Base-by-base conservation (phyloP, 352 stramenopile genomes). In the Phytophthora pluvialis region DNA sequence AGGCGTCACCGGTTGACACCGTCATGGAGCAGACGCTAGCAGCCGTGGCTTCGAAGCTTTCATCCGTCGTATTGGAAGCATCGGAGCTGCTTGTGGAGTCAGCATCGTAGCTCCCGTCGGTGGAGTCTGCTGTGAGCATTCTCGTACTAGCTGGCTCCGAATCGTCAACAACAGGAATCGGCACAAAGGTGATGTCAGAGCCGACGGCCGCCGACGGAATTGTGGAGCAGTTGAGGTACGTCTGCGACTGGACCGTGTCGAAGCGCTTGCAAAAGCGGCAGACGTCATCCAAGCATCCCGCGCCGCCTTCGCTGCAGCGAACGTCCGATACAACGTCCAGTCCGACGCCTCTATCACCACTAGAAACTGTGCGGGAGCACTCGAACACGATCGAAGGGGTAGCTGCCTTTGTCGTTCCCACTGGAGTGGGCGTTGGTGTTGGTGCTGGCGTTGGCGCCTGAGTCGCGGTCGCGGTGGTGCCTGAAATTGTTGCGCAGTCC, bases 241-340 rank as follows among this genome's bases (percentile, higher is more conserved):
- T 21, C 28, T 82, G 44, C 25, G 78, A 84, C 18, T 80, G 57
- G 6, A 58, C 25, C 4, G 73, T 85, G 18, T 77, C 65, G 8
- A 66, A 72, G 5, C 38, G 45, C 33, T 82, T 77, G 48, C 72
- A 74, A 49, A 67, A 79, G 31, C 67, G 63, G 15, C 72, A 75
- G 31, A 75, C 51, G 26, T 64, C 63, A 18, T 64, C 38, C 13
- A 73, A 71, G 40, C 76, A 84, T 32, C 70, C 73, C 9, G 75
- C 38, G 26, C 76, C 76, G 8, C 76, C 76, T 12, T 57, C 61
- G 12, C 47, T 72, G 50, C 76, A 84, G 7, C 51, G 63, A 58
- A 67, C 72, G 59, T 86, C 74, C 1, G 57, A 77, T 6, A 80
- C 63, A 53, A 79, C 58, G 9, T 78, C 56, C 12, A 86, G 60